These are phyloP conservation scores for Heracleum sosnowskyi DNA, from an alignment of 129 eudicot genomes.

Conservation along the genomic window DNA sequence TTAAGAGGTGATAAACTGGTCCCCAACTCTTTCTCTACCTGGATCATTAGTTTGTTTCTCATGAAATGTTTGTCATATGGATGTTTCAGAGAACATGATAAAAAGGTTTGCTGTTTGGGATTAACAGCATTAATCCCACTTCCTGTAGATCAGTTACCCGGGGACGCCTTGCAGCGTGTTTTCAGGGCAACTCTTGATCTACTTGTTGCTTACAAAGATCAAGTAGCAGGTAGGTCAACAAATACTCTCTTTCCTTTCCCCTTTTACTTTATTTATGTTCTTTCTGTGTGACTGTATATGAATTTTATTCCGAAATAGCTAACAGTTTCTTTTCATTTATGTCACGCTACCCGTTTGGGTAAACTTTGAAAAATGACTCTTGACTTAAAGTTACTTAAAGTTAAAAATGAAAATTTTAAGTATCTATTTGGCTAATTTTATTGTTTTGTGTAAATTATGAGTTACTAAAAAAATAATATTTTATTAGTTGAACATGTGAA, in stretches of 20 bases:
- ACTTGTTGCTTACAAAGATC: slow-evolving; percentile 93
- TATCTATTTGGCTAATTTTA: too few species aligned
- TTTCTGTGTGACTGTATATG: not conserved
- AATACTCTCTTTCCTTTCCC: not conserved
- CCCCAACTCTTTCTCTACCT: not conserved
- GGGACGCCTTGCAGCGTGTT: slow-evolving; percentile 87
- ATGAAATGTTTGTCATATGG: not conserved
- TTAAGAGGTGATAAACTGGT: slow-evolving; percentile 48
- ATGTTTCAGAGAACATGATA: slow-evolving; percentile 70
- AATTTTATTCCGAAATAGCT: not conserved
- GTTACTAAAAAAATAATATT: too few species aligned
- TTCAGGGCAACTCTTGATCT: slow-evolving; percentile 85
- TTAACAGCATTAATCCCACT: slow-evolving; percentile 78
- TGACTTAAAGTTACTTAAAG: too few species aligned
- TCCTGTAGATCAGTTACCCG: slow-evolving; percentile 80
- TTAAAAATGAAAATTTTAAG: too few species aligned
- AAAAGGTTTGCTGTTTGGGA: slow-evolving; percentile 93
- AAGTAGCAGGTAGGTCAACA: slow-evolving; percentile 68
- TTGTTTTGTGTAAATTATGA: too few species aligned
- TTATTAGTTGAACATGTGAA: too few species aligned
- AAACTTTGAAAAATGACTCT: too few species aligned
- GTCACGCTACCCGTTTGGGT: not conserved
- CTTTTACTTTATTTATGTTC: not conserved
- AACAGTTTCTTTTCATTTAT: not conserved
- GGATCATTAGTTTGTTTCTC: not conserved